phyloP scores from a whole-genome alignment of 1,284 basidiomycete species.

The Malassezia brasiliensis region DNA sequence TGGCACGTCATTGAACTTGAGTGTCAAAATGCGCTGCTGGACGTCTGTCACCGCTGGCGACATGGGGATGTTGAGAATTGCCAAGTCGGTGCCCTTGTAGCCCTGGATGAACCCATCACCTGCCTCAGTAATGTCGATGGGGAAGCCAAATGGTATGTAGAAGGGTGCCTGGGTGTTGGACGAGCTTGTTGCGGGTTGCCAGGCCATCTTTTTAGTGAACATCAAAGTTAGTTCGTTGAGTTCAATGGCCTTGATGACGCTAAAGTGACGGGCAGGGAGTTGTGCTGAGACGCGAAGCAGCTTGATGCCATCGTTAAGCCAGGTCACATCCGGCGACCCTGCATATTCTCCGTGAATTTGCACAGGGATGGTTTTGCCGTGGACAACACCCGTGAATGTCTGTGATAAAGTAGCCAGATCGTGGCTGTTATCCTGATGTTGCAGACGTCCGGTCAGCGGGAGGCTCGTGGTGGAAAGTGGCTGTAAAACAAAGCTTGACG shows the following conservation, averaged over 20 bases:
- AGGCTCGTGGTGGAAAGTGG: conserved; percentile 56
- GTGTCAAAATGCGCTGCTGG: conserved; percentile 57
- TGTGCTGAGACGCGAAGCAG: conserved; percentile 56
- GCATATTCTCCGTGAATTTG: conserved; percentile 59
- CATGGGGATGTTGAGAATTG: conserved; percentile 58
- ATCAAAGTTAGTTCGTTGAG: conserved; percentile 59
- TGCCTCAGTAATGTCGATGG: conserved; percentile 59
- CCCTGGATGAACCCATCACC: conserved; percentile 59
- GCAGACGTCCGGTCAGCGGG: conserved; percentile 58
- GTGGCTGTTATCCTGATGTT: conserved; percentile 55
- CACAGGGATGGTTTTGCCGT: conserved; percentile 59
- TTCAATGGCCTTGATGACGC: conserved; percentile 60
- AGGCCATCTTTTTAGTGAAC: conserved; percentile 56
- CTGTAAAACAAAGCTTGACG: conserved; percentile 54
- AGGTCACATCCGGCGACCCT: conserved; percentile 58
- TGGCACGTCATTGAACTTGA: conserved; percentile 59
- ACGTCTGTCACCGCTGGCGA: conserved; percentile 60
- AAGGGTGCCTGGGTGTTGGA: conserved; percentile 59
- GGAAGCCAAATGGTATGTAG: conserved; percentile 63
- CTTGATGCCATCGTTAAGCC: conserved; percentile 68
- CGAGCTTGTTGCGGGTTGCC: conserved; percentile 56
- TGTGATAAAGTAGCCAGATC: conserved; percentile 58
- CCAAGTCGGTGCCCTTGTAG: conserved; percentile 56
- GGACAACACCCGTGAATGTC: conserved; percentile 66
- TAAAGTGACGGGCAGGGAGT: conserved; percentile 61